These are phyloP conservation scores for Teunomyces aglyptinius DNA, from an alignment of 805 yeast genomes.

Conservation along the genomic window DNA sequence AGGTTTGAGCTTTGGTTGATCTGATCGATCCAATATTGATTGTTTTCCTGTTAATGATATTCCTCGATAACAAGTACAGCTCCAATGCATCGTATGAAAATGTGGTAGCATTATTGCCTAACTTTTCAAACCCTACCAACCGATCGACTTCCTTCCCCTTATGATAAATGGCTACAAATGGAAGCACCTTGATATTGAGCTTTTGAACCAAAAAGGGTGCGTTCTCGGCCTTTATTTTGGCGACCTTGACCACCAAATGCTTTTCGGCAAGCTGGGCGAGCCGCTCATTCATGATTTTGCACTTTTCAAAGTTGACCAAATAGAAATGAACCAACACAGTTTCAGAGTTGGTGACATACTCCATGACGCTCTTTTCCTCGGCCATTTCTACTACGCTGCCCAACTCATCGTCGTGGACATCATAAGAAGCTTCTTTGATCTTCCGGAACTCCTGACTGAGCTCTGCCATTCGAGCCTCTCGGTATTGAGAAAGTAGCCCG, in stretches of 20 bases:
- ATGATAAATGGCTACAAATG: constrained; percentile 62
- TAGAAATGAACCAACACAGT: constrained; percentile 60
- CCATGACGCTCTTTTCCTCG: constrained; percentile 59
- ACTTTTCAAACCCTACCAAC: constrained; percentile 66
- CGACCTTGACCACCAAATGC: constrained; percentile 55
- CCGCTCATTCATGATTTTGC: constrained; percentile 55
- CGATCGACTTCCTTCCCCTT: constrained; percentile 59
- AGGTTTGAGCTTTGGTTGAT: constrained; percentile 6
- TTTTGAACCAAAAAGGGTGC: constrained; percentile 73
- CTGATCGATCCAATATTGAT: constrained; percentile 22
- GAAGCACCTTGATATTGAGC: constrained; percentile 63
- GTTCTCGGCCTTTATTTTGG: constrained; percentile 55
- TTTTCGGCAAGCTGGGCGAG: constrained; percentile 47
- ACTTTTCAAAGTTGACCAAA: constrained; percentile 58
- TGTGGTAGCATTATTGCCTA: constrained; percentile 46
- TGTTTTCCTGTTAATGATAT: constrained; percentile 34
- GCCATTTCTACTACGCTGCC: constrained; percentile 43
- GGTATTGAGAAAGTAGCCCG: constrained; percentile 40
- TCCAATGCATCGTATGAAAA: constrained; percentile 54
- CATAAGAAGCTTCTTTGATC: constrained; percentile 26
- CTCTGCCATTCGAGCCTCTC: constrained; percentile 65
- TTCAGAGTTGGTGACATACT: constrained; percentile 42
- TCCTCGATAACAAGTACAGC: constrained; percentile 14
- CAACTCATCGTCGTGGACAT: constrained; percentile 29
- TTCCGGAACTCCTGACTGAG: constrained; percentile 44